These are phyloP conservation scores for Paecilomyces sp. DNA, from an alignment of 2,329 filamentous ascomycete species.

Conservation along the genomic window DNA sequence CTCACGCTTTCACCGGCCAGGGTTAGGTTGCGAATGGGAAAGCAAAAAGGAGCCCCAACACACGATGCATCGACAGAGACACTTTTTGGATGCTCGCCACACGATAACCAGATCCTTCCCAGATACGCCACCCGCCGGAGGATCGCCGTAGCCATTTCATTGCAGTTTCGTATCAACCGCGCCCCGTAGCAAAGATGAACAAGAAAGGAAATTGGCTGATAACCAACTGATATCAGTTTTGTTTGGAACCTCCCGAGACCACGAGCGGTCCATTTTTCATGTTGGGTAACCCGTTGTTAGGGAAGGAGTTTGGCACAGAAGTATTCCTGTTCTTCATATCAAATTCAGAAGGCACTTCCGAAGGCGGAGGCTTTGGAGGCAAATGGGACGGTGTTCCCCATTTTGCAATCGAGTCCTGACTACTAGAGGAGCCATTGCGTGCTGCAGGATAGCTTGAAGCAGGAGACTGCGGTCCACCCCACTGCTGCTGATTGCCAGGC, in stretches of 20 bases:
- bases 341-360: slow-evolving; percentile 35
- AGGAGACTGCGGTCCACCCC: slow-evolving; percentile 17
- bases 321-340: slow-evolving; percentile 29
- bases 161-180: slow-evolving; percentile 3
- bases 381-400: slow-evolving; percentile 45
- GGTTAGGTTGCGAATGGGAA: background rate
- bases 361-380: slow-evolving; percentile 44
- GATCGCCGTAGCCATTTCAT: slow-evolving; percentile 1
- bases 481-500: slow-evolving; percentile 17
- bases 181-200: slow-evolving; percentile 8
- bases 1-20: background rate
- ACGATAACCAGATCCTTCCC: slow-evolving; percentile 10
- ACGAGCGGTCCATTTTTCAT: slow-evolving; percentile 30
- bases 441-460: slow-evolving; percentile 9
- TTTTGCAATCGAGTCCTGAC: slow-evolving; percentile 39
- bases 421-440: slow-evolving; percentile 14
- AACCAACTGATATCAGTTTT: slow-evolving; percentile 6
- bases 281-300: slow-evolving; percentile 13
- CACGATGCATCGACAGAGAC: slow-evolving; percentile 5
- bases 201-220: slow-evolving; percentile 1
- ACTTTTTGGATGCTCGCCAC: slow-evolving; percentile 3
- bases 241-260: slow-evolving; percentile 28
- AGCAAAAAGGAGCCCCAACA: background rate
- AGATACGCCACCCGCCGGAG: slow-evolving; percentile 8
- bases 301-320: slow-evolving; percentile 13